phyloP scores from a whole-genome alignment of 768 basidiomycete species.

The Kwoniella dendrophila region DNA sequence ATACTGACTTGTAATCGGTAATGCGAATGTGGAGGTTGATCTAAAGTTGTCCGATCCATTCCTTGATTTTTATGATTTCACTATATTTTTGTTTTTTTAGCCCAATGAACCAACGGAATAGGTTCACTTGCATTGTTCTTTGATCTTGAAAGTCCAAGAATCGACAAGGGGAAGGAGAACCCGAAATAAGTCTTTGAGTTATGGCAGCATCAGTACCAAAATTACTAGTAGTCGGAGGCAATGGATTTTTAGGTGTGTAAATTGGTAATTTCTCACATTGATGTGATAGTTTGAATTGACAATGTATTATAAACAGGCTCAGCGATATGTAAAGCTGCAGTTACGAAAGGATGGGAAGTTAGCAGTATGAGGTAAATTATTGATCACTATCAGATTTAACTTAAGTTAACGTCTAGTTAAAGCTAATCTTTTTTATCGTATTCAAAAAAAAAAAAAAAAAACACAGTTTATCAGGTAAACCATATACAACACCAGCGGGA shows the following conservation, averaged over 20 bases:
- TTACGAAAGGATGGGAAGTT: slow-evolving; percentile 80
- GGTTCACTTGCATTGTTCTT: neutral
- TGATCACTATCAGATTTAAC: slow-evolving; percentile 13
- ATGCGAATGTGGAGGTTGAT: slow-evolving; percentile 8
- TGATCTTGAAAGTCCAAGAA: neutral
- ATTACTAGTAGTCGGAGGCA: slow-evolving; percentile 95
- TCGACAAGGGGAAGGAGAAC: neutral
- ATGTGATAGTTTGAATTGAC: neutral
- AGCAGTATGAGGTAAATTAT: slow-evolving; percentile 76
- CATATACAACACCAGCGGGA: slow-evolving; percentile 85
- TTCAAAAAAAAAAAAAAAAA: neutral
- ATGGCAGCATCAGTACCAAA: slow-evolving; percentile 52
- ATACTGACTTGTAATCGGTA: too few relatives aligned
- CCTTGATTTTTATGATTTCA: neutral
- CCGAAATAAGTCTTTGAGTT: neutral
- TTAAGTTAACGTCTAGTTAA: too few relatives aligned
- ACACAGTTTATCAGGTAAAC: slow-evolving; percentile 77
- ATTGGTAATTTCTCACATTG: neutral
- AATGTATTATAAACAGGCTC: slow-evolving; percentile 66
- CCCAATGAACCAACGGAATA: neutral
- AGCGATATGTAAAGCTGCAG: slow-evolving; percentile 84
- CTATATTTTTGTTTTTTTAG: neutral
- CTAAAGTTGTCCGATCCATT: slow-evolving; percentile 8
- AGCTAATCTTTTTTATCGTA: neutral
- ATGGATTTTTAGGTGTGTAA: slow-evolving; percentile 85